Conservation (phyloP, 1,139 yeast species). For the Saccharomyces hybrid region DNA sequence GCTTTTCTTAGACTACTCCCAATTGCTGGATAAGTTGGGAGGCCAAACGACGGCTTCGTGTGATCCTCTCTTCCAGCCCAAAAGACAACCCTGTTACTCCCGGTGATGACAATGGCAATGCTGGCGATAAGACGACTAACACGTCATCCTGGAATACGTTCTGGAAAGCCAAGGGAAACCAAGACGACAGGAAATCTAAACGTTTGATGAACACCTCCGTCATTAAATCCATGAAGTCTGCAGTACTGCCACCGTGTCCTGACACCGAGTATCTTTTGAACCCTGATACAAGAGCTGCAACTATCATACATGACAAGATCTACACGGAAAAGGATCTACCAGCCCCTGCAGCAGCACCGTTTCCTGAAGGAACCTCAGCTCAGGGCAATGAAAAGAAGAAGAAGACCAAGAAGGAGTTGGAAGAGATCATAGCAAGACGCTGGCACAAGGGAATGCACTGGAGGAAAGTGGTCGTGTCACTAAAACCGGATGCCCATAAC, state of each 20-base stretch:
- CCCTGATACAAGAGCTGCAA: conserved; percentile 40
- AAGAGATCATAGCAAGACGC: conserved; percentile 76
- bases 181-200: conserved; percentile 1
- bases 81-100: not conserved
- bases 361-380: conserved; percentile 14
- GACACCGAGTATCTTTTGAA: conserved; percentile 56
- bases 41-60: conserved; percentile 5
- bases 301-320: conserved; percentile 66
- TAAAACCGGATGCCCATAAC: conserved; percentile 92
- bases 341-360: conserved; percentile 21
- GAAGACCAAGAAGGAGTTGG: conserved; percentile 29
- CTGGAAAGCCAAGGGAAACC: not conserved
- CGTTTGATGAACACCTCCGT: conserved; percentile 57
- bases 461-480: conserved; percentile 81
- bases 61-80: not conserved
- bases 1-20: conserved; percentile 63
- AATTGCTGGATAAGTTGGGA: conserved; percentile 31
- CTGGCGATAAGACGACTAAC: not conserved
- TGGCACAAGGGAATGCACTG: conserved; percentile 80
- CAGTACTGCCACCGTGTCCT: conserved; percentile 74
- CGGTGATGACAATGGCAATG: not conserved
- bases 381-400: conserved; percentile 45
- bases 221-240: conserved; percentile 63
- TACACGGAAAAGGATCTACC: conserved; percentile 61
- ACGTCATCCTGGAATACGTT: not conserved